Percentiles rank a stretch among this genome's conserved stretches.
Evolutionary conservation across 306 rosid species (phyloP).

Genomic region (Acmispon strigosus): DNA sequence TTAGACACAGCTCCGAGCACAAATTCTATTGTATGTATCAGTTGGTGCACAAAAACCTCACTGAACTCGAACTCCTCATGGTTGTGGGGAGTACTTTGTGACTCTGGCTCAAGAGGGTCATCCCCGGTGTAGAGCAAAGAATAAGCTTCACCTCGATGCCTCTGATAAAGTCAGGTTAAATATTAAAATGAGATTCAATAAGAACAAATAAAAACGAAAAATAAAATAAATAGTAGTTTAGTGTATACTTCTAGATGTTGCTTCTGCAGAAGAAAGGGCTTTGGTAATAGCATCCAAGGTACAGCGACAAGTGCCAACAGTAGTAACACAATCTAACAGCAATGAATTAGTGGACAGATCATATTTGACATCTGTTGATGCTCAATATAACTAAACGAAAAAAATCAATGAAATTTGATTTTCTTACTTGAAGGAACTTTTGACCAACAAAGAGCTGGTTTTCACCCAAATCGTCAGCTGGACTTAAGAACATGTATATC

Average conservation of each 20-base stretch:
- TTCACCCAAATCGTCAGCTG: conserved; percentile 84
- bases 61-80: conserved; percentile 85
- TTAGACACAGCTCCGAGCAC: conserved; percentile 96
- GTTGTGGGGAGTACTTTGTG: conserved; percentile 37
- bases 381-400: neutral
- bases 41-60: conserved; percentile 92
- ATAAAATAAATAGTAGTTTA: neutral
- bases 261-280: conserved; percentile 84
- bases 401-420: neutral
- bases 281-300: conserved; percentile 98
- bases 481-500: conserved; percentile 96
- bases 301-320: conserved; percentile 76
- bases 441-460: conserved; percentile 90
- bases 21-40: conserved; percentile 93
- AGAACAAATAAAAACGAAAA: neutral
- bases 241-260: conserved; percentile 66
- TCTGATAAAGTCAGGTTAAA: conserved; percentile 19
- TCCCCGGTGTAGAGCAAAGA: conserved; percentile 45
- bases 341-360: conserved; percentile 9
- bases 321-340: conserved; percentile 50
- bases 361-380: conserved; percentile 19
- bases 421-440: conserved; percentile 72
- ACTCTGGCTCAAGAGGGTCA: conserved; percentile 52
- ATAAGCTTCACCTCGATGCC: conserved; percentile 75
- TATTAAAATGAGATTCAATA: neutral